Conservation (phyloP, 306 rosid species). For the Vicia sativa region DNA sequence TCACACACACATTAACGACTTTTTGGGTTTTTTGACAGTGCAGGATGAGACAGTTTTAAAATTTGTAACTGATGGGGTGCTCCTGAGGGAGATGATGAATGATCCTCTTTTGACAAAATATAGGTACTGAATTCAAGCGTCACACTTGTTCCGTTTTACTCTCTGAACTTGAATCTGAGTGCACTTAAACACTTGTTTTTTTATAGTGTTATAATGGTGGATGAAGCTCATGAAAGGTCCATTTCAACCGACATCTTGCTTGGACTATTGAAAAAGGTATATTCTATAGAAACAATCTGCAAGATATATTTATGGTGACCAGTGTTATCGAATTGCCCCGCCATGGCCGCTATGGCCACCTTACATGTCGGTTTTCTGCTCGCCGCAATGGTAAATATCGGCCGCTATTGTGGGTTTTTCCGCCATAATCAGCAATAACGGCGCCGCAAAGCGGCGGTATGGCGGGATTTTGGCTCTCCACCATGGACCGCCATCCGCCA, state of each 20-base stretch:
- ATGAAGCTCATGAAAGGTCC: constrained; percentile 98
- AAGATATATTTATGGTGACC: neutral
- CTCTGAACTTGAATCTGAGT: constrained; percentile 5
- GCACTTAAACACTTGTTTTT: constrained; percentile 29
- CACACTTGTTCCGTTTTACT: constrained; percentile 14
- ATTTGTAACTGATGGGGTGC: constrained; percentile 90
- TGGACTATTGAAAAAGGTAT: constrained; percentile 93
- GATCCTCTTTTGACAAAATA: constrained; percentile 97
- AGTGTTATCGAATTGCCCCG: too few species aligned
- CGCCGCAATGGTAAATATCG: too few species aligned
- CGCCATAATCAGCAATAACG: too few species aligned
- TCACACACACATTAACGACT: neutral
- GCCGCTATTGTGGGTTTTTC: too few species aligned
- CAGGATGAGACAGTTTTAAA: constrained; percentile 80
- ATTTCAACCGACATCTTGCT: constrained; percentile 90
- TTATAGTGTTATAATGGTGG: constrained; percentile 85
- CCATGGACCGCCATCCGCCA: too few species aligned
- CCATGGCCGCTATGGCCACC: too few species aligned
- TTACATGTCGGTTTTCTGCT: too few species aligned
- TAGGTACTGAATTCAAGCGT: constrained; percentile 50
- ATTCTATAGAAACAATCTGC: constrained; percentile 11
- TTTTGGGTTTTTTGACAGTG: constrained; percentile 59
- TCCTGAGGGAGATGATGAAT: constrained; percentile 95
- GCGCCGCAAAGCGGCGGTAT: too few species aligned
- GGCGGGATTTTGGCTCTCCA: too few species aligned